Conservation (phyloP, 192 early-diverging fungal species). For the Rhizophagus clarus region DNA sequence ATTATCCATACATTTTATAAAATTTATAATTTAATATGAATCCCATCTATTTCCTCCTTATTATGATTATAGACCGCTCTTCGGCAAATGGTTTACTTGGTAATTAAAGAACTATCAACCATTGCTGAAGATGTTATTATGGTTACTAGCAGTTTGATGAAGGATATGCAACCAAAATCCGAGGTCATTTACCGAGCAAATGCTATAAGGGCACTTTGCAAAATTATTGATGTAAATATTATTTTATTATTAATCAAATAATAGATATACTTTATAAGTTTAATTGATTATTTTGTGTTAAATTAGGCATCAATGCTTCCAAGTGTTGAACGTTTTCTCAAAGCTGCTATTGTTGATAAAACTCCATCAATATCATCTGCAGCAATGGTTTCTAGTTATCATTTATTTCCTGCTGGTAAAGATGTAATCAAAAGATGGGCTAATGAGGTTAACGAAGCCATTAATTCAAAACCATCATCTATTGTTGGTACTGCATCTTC, state of each 20-base stretch:
- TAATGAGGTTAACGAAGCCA: conserved; percentile 95
- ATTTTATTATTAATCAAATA: background rate
- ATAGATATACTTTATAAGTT: no score
- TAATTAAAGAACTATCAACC: conserved; percentile 93
- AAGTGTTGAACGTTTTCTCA: conserved; percentile 94
- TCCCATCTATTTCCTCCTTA: no score
- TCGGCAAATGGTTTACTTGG: conserved; percentile 96
- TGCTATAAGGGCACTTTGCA: conserved; percentile 92
- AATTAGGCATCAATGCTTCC: conserved; percentile 88
- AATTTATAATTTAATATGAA: background rate
- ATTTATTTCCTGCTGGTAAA: conserved; percentile 81
- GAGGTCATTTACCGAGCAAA: conserved; percentile 94
- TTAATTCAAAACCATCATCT: conserved; percentile 76
- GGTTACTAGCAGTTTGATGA: conserved; percentile 93
- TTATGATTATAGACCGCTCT: conserved; percentile 70
- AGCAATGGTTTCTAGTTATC: conserved; percentile 88
- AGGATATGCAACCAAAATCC: conserved; percentile 93
- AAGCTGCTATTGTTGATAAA: conserved; percentile 96
- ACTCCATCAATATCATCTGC: conserved; percentile 86
- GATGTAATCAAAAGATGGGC: conserved; percentile 97
- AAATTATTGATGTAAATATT: conserved; percentile 87
- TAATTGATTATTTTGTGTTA: background rate
- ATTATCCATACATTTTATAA: background rate
- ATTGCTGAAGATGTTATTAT: conserved; percentile 97
- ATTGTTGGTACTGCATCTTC: conserved; percentile 49